Conservation (phyloP, 257 asterid genomes). For the Ilex aquifolium region DNA sequence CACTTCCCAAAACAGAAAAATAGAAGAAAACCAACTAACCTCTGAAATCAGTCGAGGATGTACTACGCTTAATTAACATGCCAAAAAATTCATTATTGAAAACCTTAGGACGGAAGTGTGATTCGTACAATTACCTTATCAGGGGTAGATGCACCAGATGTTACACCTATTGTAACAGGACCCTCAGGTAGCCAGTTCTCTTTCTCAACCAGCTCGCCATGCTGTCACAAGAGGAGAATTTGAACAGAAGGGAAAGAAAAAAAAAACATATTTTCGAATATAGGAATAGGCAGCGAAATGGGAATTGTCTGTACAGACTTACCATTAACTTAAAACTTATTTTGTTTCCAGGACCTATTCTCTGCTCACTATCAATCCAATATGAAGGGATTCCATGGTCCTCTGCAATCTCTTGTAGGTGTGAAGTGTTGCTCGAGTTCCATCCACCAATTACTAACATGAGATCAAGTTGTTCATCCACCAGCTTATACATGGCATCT, state of each 20-base stretch:
- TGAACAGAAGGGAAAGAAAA: neutral
- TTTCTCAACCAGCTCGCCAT: constrained; percentile 86
- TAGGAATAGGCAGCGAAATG: neutral
- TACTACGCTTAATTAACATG: too few relatives aligned
- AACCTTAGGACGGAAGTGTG: too few relatives aligned
- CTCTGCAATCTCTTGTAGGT: constrained; percentile 94
- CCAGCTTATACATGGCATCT: constrained; percentile 99
- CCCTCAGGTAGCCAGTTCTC: constrained; percentile 88
- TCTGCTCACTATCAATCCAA: constrained; percentile 85
- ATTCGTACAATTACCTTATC: constrained; percentile 57
- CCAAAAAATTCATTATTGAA: too few relatives aligned
- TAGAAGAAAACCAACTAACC: too few relatives aligned
- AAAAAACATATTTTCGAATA: neutral
- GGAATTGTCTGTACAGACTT: constrained; percentile 9
- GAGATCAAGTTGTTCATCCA: constrained; percentile 69
- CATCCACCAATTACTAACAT: constrained; percentile 95
- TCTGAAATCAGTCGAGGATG: too few relatives aligned
- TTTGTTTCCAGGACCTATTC: constrained; percentile 91
- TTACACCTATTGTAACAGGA: constrained; percentile 78
- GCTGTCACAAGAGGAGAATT: constrained; percentile 39
- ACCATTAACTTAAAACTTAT: constrained; percentile 80
- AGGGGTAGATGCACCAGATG: constrained; percentile 99
- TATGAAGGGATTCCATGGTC: constrained; percentile 88
- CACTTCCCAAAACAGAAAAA: neutral
- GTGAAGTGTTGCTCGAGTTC: constrained; percentile 99